phyloP scores from a whole-genome alignment of 805 yeast genomes.

The Metschnikowia reukaufii region DNA sequence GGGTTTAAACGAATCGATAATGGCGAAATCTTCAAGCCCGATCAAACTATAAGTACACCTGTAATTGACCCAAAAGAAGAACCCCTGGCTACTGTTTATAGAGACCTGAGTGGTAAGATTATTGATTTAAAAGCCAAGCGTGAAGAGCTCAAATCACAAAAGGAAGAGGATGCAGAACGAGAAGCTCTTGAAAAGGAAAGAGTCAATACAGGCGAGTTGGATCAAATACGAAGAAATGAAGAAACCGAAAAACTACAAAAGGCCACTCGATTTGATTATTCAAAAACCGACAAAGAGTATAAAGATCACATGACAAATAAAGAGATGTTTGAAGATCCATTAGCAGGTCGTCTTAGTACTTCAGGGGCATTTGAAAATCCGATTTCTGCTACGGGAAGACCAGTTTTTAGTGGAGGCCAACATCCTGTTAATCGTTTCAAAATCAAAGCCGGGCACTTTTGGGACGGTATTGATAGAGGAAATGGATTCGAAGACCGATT shows the following conservation, averaged over 20 bases:
- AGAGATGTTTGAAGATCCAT: slow-evolving; percentile 63
- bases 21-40: slow-evolving; percentile 17
- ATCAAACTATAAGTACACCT: neutral
- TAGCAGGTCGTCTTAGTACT: slow-evolving; percentile 29
- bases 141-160: slow-evolving; percentile 16
- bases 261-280: slow-evolving; percentile 33
- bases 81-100: slow-evolving; percentile 44
- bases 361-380: slow-evolving; percentile 17
- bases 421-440: slow-evolving; percentile 71
- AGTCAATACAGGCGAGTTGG: slow-evolving; percentile 17
- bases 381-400: slow-evolving; percentile 45
- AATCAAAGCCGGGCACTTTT: slow-evolving; percentile 73
- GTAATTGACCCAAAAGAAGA: slow-evolving; percentile 9
- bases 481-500: slow-evolving; percentile 79
- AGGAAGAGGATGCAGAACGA: slow-evolving; percentile 3
- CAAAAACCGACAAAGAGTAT: slow-evolving; percentile 38
- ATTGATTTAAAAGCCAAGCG: slow-evolving; percentile 24
- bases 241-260: slow-evolving; percentile 17
- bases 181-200: slow-evolving; percentile 15
- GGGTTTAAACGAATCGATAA: slow-evolving; percentile 42
- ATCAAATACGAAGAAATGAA: slow-evolving; percentile 17
- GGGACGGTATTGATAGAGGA: slow-evolving; percentile 93
- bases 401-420: slow-evolving; percentile 49
- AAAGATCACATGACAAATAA: slow-evolving; percentile 32
- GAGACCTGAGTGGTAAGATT: slow-evolving; percentile 37